Base-by-base conservation (phyloP, 2,329 filamentous ascomycete species). In the Nigrospora osmanthi region DNA sequence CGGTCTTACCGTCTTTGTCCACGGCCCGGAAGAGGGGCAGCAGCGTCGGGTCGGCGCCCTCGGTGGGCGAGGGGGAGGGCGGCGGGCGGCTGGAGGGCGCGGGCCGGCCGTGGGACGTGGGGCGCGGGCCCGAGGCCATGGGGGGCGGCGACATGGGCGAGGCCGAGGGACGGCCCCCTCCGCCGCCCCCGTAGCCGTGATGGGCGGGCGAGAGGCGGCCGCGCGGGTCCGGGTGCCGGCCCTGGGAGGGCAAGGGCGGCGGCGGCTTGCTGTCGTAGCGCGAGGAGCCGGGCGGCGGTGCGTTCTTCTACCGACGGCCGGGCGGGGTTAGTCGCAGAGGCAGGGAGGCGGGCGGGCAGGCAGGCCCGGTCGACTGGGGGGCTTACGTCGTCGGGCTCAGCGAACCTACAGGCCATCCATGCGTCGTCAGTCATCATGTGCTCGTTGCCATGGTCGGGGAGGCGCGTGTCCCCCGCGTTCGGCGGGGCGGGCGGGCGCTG, bases 11-110 rank as follows among this genome's bases (percentile, higher is more conserved):
- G 65, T 88, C 78, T 60, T 88, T 90, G 67, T 98, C 94, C 13
- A 96, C 91, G 1, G 89, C 89, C 49, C 87, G 78, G 69, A 97
- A 98, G 23, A 97, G 73, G 4, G 87, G 87, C 62, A 89, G 81
- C 15, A 98, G 75, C 1, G 81, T 83, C n/a, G 83, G 76, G 58
- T 90, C 85, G 42, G 81, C 76, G 40, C 70, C 64, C 28, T 73
- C 58, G 54, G 70, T 64, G 57, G 72, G 70, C 51, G 76, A 67
- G 49, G 88, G 76, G 54, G 82, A 80, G 52, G 80, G 78, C 55
- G 88, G 79, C 54, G 84, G 78, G 54, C 81, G 75, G 57, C 79
- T 78, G 60, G 70, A 58, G 53, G 79, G 58, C 54, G 81, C 67
- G 54, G 75, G 76, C 35, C 75, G 76, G 50, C 68, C 68, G 35